A percentile compares a stretch with the other conserved stretches of the same genome.
phyloP scores from a whole-genome alignment of 2,329 filamentous ascomycete genomes.

The Paramyrothecium roridum region DNA sequence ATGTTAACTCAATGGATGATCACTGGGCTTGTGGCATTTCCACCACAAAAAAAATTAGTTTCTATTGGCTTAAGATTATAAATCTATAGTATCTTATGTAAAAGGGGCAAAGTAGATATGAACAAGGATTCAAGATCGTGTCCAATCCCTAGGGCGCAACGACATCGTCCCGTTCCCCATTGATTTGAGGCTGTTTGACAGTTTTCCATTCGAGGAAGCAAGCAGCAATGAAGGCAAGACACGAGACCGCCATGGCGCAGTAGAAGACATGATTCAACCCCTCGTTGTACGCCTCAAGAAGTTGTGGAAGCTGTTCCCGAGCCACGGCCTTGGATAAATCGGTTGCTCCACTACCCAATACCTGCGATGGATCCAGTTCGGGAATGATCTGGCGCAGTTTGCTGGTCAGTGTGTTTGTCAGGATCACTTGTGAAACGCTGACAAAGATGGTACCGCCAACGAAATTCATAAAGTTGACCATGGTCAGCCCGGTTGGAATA shows the following conservation, averaged over 20 bases:
- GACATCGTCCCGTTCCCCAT: too few species aligned
- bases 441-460: neutral
- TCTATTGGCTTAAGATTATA: too few species aligned
- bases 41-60: too few species aligned
- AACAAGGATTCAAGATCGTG: too few species aligned
- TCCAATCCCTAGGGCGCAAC: too few species aligned
- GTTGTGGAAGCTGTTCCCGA: neutral
- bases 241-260: constrained; percentile 1
- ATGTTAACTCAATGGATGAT: too few species aligned
- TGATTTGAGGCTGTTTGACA: neutral
- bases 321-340: neutral
- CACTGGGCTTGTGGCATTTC: too few species aligned
- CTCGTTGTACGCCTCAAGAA: neutral
- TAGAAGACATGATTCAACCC: constrained; percentile 1
- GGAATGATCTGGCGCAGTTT: neutral
- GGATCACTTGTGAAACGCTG: neutral
- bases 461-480: neutral
- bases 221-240: neutral
- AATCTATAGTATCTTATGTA: too few species aligned
- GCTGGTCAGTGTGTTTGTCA: constrained; percentile 1
- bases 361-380: neutral
- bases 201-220: constrained; percentile 4
- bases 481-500: neutral
- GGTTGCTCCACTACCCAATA: neutral
- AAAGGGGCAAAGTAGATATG: too few species aligned